Conservation (phyloP, 495 filamentous ascomycete species). For the Trichocladium uniseriatum region DNA sequence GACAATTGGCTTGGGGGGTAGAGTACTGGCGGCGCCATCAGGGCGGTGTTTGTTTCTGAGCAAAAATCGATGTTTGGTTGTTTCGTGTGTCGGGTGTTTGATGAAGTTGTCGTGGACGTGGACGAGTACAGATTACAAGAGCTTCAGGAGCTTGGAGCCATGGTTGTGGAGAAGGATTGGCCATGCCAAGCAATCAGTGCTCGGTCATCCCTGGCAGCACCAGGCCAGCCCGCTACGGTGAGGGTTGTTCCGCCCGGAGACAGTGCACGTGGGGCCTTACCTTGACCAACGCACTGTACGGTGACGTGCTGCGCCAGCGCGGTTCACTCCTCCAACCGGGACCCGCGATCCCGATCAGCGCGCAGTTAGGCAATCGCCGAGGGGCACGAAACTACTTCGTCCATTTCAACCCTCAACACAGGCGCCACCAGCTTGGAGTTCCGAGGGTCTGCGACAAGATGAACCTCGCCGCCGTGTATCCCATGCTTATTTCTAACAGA, state of each 20-base stretch:
- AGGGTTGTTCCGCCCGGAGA: slow-evolving; percentile 7
- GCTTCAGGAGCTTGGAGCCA: neutral
- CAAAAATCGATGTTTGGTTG: neutral
- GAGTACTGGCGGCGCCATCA: slow-evolving; percentile 43
- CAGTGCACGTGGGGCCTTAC: too few species aligned
- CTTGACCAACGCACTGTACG: slow-evolving; percentile 8
- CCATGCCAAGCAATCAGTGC: neutral
- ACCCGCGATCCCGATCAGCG: neutral
- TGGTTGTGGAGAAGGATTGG: neutral
- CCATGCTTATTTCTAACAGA: slow-evolving; percentile 1
- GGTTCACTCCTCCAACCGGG: neutral
- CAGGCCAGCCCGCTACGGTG: neutral
- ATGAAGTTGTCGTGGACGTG: neutral
- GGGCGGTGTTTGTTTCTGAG: neutral
- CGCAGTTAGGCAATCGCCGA: neutral
- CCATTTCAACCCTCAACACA: neutral
- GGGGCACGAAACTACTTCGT: too few species aligned
- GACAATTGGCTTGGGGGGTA: slow-evolving; percentile 41
- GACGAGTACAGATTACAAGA: neutral
- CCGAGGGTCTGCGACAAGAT: slow-evolving; percentile 8
- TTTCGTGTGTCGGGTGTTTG: neutral
- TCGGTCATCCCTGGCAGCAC: neutral
- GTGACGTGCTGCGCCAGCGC: slow-evolving; percentile 14
- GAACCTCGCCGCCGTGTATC: neutral
- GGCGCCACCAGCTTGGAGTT: neutral